Conservation (phyloP, 2,329 filamentous ascomycete genomes). For the Sclerotinia subarctica region DNA sequence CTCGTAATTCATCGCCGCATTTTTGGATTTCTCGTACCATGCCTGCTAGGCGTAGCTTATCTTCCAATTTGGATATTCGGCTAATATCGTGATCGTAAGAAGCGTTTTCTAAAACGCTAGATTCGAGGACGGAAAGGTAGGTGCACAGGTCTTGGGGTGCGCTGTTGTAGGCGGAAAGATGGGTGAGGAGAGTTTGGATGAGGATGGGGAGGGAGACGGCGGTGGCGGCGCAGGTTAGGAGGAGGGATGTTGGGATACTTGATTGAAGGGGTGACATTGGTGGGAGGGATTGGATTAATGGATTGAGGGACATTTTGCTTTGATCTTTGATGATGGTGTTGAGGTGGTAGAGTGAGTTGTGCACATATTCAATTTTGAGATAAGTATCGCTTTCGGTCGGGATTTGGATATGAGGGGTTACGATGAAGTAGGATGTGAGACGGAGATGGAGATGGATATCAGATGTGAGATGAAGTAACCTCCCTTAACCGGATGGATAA, state of each 20-base stretch:
- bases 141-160: constrained; percentile 57
- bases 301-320: constrained; percentile 2
- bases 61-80: constrained; percentile 56
- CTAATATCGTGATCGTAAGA: constrained; percentile 59
- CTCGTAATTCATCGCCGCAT: constrained; percentile 57
- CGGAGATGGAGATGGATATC: background rate
- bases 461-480: background rate
- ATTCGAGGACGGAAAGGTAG: constrained; percentile 59
- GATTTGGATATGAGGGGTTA: constrained; percentile 6
- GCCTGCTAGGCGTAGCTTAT: constrained; percentile 57
- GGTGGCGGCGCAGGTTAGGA: constrained; percentile 57
- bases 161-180: constrained; percentile 54
- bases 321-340: background rate
- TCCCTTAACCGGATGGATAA: constrained; percentile 3
- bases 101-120: constrained; percentile 59
- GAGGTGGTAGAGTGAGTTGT: background rate
- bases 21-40: constrained; percentile 61
- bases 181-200: constrained; percentile 50
- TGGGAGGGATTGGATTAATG: constrained; percentile 6
- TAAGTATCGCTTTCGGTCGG: background rate
- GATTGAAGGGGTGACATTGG: constrained; percentile 14
- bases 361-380: constrained; percentile 12
- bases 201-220: constrained; percentile 54
- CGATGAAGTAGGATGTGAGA: background rate
- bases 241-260: constrained; percentile 36